Base-by-base conservation (phyloP, 768 basidiomycete species). In the Pleurotus giganteus region DNA sequence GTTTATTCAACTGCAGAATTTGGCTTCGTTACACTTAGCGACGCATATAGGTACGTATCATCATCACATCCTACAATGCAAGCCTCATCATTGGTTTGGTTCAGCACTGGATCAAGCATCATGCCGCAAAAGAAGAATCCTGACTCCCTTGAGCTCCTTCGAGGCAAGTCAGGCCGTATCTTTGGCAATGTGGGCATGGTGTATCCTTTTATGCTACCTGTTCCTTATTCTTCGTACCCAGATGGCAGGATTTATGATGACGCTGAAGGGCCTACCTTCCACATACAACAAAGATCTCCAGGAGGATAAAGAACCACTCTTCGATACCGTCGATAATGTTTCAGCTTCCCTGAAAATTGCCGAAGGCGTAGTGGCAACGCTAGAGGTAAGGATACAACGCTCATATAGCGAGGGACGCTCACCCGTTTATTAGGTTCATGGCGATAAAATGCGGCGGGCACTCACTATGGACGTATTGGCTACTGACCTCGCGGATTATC, bases 61-160 rank as follows among this genome's bases (percentile, higher is more conserved):
- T 47, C 26, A n/a, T 27, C n/a, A n/a, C n/a, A n/a, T 29, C 27
- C 27, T 54, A 3, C 5, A 17, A 21, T 46, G 47, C 23, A 28
- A 21, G 50, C 39, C 21, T 6, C 15, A 28, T 19, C 11, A 39
- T 19, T 15, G 12, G 51, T 50, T 27, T 36, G 21, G 60, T 46
- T 9, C 60, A 98, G 94, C 67, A 99, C 97, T 41, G 97, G 97
- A 5, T 98, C 95, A 36, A 98, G 95, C 61, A 98, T 99, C 67
- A 99, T 99, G 97, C 97, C 97, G 4, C 97, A 98, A 68, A 98
- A 99, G 76, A 99, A 98, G 74, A 98, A 98, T 66, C 92, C 95
- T 0, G 97, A 98, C 69, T 98, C 96, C 8, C 75, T 97, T 53
- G 97, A 99, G 70, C 78, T 99, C 19, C 77, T 99, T 55, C 86